Conservation (phyloP, 2,329 filamentous ascomycete species). For the Annulohypoxylon truncatum region DNA sequence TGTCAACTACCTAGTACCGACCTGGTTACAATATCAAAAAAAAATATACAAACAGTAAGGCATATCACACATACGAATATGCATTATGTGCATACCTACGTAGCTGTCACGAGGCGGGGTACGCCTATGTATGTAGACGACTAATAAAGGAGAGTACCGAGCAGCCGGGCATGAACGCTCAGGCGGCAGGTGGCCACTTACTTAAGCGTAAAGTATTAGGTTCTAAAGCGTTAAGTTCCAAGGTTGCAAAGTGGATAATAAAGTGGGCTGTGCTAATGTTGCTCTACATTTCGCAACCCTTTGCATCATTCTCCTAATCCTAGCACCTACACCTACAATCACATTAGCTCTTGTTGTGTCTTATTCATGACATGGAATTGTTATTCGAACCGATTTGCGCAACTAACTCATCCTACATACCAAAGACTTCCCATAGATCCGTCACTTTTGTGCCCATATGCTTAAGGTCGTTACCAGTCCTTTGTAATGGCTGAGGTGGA, state of each 20-base stretch:
- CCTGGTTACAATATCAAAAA: no score
- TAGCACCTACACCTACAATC: neutral
- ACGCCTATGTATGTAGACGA: conserved; percentile 1
- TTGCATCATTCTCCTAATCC: conserved; percentile 24
- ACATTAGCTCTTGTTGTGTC: neutral
- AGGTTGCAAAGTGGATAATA: neutral
- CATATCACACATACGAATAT: no score
- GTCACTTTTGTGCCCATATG: conserved; percentile 38
- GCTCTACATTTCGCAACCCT: conserved; percentile 21
- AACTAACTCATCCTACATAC: conserved; percentile 9
- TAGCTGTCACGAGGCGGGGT: conserved; percentile 14
- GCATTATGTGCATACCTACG: neutral
- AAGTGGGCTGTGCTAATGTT: conserved; percentile 33
- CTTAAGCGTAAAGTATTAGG: neutral
- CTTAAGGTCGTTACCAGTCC: conserved; percentile 32
- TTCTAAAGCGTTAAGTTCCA: neutral
- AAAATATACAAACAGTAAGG: no score
- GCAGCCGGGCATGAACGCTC: conserved; percentile 22
- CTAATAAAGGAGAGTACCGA: conserved; percentile 25
- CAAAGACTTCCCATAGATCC: conserved; percentile 9
- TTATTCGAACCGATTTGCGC: conserved; percentile 26
- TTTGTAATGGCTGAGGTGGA: conserved; percentile 82
- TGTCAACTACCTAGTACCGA: no score
- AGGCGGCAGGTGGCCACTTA: neutral
- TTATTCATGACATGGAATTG: conserved; percentile 40